Evolutionary conservation across 768 basidiomycete genomes (phyloP).

Genomic region (Termitomyces sp.): DNA sequence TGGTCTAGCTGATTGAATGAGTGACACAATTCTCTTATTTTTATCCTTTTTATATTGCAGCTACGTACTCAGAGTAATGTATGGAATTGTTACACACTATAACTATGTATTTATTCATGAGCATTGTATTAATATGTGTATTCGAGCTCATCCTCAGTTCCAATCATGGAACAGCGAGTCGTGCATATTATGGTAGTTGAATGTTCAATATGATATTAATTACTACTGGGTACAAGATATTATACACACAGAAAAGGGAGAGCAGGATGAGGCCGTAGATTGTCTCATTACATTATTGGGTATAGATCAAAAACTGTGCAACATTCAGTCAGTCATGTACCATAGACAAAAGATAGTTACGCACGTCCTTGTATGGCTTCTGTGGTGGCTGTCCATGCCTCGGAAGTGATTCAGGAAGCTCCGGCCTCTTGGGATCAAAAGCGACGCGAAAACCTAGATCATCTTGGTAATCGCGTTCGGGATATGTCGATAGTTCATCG

Average conservation of each 20-base stretch:
- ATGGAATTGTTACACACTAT: too few relatives aligned
- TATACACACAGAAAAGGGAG: neutral
- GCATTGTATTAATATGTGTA: neutral
- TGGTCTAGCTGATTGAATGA: constrained; percentile 25
- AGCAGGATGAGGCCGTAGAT: neutral
- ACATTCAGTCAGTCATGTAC: neutral
- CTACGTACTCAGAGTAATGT: too few relatives aligned
- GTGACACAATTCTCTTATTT: neutral
- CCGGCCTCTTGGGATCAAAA: constrained; percentile 41
- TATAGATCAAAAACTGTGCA: neutral
- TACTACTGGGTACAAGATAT: neutral
- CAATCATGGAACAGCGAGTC: neutral
- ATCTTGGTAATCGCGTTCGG: constrained; percentile 48
- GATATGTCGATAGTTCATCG: constrained; percentile 54
- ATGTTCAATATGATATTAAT: neutral
- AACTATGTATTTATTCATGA: neutral
- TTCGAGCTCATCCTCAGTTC: neutral
- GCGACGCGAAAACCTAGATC: constrained; percentile 36
- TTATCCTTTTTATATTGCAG: neutral
- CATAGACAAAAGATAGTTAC: neutral
- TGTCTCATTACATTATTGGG: neutral
- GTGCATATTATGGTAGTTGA: neutral
- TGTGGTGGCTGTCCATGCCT: neutral
- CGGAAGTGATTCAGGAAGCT: constrained; percentile 59
- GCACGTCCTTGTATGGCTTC: neutral